Percentiles rank a stretch among this genome's conserved stretches.
Evolutionary conservation across 2,329 filamentous ascomycete genomes (phyloP).

Genomic region (Cladosporium sp.): DNA sequence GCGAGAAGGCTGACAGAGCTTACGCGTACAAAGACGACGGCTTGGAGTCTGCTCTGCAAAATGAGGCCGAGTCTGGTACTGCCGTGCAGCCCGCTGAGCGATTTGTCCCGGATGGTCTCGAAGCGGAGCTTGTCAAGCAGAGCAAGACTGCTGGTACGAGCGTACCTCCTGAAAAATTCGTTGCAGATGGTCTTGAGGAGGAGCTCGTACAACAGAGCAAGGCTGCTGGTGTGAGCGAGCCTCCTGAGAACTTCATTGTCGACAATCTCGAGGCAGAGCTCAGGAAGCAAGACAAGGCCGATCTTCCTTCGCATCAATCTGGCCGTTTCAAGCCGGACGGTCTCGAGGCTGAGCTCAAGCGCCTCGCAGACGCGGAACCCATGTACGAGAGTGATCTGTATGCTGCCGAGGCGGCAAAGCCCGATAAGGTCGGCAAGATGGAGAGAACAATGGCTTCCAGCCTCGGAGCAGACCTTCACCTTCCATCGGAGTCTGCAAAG

Average conservation of each 20-base stretch:
- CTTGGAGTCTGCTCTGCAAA: constrained; percentile 11
- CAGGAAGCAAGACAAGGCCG: background rate
- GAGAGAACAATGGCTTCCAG: constrained; percentile 10
- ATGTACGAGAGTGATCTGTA: constrained; percentile 15
- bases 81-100: background rate
- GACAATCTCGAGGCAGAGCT: constrained; percentile 16
- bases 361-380: background rate
- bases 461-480: constrained; percentile 5
- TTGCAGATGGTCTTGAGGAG: background rate
- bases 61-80: background rate
- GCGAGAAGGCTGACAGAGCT: background rate
- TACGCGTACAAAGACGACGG: constrained; percentile 21
- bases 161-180: background rate
- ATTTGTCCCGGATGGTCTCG: constrained; percentile 11
- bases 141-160: background rate
- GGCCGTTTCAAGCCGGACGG: background rate
- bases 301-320: background rate
- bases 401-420: constrained; percentile 18
- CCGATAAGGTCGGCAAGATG: constrained; percentile 16
- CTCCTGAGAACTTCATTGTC: background rate
- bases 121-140: constrained; percentile 18
- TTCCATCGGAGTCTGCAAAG: background rate
- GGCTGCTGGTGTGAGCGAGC: background rate
- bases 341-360: constrained; percentile 16
- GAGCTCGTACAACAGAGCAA: constrained; percentile 1